Percentiles rank a stretch among this genome's conserved stretches.
phyloP scores from a whole-genome alignment of 192 early-diverging fungal species.

The Podila verticillata region DNA sequence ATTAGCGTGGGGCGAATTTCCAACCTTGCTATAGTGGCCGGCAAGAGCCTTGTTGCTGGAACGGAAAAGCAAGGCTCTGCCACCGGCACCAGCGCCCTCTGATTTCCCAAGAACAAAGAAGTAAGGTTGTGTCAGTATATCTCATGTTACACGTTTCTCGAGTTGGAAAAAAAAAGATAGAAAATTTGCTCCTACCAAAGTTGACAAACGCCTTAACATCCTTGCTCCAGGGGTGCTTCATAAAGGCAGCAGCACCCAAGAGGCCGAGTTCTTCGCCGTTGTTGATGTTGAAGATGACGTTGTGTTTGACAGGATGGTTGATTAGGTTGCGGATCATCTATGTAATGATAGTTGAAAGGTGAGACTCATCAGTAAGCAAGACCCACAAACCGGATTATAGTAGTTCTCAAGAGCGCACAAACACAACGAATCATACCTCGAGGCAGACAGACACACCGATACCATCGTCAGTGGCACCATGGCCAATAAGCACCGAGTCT shows the following conservation, averaged over 20 bases:
- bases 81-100: constrained; percentile 79
- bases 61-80: constrained; percentile 73
- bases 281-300: constrained; percentile 77
- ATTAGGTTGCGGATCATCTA: constrained; percentile 68
- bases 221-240: constrained; percentile 71
- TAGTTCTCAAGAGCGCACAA: neutral
- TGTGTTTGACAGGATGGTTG: constrained; percentile 64
- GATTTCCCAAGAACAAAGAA: neutral
- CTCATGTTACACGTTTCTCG: too few species aligned
- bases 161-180: neutral
- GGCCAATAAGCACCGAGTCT: constrained; percentile 74
- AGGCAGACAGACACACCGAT: constrained; percentile 71
- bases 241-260: constrained; percentile 68
- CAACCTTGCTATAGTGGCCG: constrained; percentile 55
- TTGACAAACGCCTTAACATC: constrained; percentile 74
- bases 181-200: constrained; percentile 52
- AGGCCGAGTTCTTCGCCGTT: constrained; percentile 77
- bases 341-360: neutral
- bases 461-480: constrained; percentile 78
- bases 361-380: neutral
- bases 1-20: constrained; percentile 63
- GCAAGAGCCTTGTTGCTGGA: constrained; percentile 50
- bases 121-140: neutral
- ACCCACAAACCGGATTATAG: neutral
- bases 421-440: constrained; percentile 50